Base-by-base conservation (phyloP, 164 flowering plant species). In the Magnolia officinalis region DNA sequence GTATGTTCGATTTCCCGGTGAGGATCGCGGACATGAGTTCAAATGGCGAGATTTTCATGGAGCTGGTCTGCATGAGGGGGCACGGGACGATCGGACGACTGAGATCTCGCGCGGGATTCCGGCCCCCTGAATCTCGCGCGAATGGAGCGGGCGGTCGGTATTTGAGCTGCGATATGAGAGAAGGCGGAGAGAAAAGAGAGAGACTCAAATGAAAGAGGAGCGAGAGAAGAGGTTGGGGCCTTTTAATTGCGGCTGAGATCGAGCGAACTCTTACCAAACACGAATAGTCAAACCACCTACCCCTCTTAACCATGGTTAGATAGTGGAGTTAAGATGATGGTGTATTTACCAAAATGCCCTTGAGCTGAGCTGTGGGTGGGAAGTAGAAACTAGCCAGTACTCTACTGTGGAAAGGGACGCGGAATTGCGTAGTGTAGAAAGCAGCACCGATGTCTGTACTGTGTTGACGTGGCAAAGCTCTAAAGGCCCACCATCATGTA, bases 241-340 rank as follows among this genome's bases (percentile, higher is more conserved):
- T 50, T 75, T 65, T 74, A 79, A 66, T 50, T 68, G 70, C 50
- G 74, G 84, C 67, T 29, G 69, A 6, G 51, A 50, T 10, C 63
- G 73, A 86, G 72, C 86, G 86, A 85, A 84, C 87, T 89, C 89
- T 89, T 64, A 89, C 92, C 92, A 82, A 91, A 86, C 89, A 81
- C 80, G 88, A 87, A 88, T 76, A 49, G 87, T 87, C 90, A 86
- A 72, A 78, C 81, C 88, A 89, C 91, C 90, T 84, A 91, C 88
- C 79, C 80, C n/a, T 18, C 6, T 72, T 85, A 89, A 89, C 92
- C 86, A 76, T 84, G 87, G 92, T 88, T 88, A 70, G 16, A n/a
- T 14, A 51, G 52, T 75, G 31, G 50, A 67, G 65, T 67, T 75
- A 52, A 50, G 71, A 20, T 10, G 37, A 16, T 45, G 31, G 1